Conservation (phyloP, 768 basidiomycete genomes). For the Panellus pusillus region DNA sequence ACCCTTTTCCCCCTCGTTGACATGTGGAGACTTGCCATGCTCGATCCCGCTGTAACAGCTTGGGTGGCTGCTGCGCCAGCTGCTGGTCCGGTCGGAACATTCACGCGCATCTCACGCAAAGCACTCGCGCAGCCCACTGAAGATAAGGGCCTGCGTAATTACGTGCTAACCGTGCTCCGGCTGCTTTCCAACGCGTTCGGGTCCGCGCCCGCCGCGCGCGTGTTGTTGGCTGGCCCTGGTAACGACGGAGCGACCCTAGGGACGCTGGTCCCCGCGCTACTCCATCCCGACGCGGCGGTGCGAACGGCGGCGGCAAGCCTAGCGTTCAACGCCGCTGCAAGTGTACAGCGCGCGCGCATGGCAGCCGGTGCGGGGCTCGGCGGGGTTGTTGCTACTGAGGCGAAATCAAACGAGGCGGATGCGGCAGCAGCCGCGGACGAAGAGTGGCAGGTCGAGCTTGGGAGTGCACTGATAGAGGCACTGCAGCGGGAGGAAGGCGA, state of each 20-base stretch:
- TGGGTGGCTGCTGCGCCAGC: conserved; percentile 45
- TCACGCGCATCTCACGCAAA: conserved; percentile 46
- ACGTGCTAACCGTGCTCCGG: conserved; percentile 63
- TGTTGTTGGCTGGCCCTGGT: conserved; percentile 30
- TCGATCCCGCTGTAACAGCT: conserved; percentile 56
- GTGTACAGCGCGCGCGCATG: conserved; percentile 62
- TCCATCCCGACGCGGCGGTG: conserved; percentile 67
- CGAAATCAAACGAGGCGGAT: conserved; percentile 30
- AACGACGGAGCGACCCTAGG: conserved; percentile 41
- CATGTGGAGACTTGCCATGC: conserved; percentile 75
- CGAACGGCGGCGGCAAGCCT: conserved; percentile 81
- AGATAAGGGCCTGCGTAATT: conserved; percentile 47
- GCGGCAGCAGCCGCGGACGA: conserved; percentile 54
- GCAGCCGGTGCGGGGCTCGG: conserved; percentile 33
- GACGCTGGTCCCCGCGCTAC: conserved; percentile 63
- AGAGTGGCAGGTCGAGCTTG: conserved; percentile 86
- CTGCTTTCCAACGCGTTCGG: conserved; percentile 71
- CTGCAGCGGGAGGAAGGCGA: conserved; percentile 71
- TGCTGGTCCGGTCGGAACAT: conserved; percentile 42
- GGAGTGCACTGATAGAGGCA: conserved; percentile 82
- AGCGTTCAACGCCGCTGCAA: conserved; percentile 71
- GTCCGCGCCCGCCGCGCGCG: conserved; percentile 43
- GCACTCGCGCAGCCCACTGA: conserved; percentile 28
- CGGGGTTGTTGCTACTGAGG: conserved; percentile 16
- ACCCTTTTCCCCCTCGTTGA: conserved; percentile 82